Evolutionary conservation across 2,329 filamentous ascomycete species (phyloP).

Genomic region (Daldinia eschscholtzii): DNA sequence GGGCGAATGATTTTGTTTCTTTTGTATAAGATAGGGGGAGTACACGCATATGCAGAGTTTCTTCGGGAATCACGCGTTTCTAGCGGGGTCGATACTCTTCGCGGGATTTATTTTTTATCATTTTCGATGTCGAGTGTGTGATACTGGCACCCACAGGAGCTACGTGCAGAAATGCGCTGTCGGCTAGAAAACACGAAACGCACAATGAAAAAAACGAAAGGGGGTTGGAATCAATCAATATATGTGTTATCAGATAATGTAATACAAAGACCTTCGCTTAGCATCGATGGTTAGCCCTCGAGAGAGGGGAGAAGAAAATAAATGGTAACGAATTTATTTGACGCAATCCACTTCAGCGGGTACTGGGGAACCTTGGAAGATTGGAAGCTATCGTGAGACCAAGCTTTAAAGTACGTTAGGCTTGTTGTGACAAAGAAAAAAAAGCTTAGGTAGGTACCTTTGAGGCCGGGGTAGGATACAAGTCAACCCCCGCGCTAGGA

Average conservation of each 20-base stretch:
- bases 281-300: slow-evolving; percentile 1
- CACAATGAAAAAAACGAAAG: slow-evolving; percentile 2
- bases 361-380: not conserved
- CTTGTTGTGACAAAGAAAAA: slow-evolving; percentile 1
- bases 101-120: slow-evolving; percentile 34
- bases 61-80: slow-evolving; percentile 33
- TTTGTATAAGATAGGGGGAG: slow-evolving; percentile 12
- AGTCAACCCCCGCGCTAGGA: slow-evolving; percentile 1
- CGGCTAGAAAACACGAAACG: slow-evolving; percentile 18
- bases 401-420: slow-evolving; percentile 8
- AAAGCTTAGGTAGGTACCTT: not conserved
- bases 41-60: slow-evolving; percentile 37
- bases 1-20: slow-evolving; percentile 27
- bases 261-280: slow-evolving; percentile 35
- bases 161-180: slow-evolving; percentile 28
- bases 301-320: not conserved
- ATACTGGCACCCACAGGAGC: slow-evolving; percentile 16
- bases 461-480: slow-evolving; percentile 2
- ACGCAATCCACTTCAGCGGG: not conserved
- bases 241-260: slow-evolving; percentile 33
- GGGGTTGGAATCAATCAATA: slow-evolving; percentile 1
- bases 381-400: slow-evolving; percentile 39
- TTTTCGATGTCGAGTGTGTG: slow-evolving; percentile 11
- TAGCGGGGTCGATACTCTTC: slow-evolving; percentile 35
- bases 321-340: slow-evolving; percentile 13